Percentiles rank a stretch among this genome's conserved stretches.
Conservation (phyloP, 2,329 filamentous ascomycete genomes). For the Xylaria sp. region DNA sequence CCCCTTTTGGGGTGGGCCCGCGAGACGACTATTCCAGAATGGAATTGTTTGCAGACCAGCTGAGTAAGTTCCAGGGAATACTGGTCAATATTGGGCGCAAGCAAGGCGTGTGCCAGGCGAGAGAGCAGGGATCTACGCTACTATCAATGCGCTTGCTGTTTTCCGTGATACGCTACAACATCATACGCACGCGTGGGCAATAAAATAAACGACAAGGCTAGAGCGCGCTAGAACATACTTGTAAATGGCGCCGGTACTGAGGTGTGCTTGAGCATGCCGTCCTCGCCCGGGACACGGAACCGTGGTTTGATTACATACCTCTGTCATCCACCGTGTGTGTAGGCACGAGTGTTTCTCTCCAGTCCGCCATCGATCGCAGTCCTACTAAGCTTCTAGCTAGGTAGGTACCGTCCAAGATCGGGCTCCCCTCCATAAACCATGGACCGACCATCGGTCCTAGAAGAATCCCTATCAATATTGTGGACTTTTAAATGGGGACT, state of each 20-base stretch:
- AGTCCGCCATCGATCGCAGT: not conserved
- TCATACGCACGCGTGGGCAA: not conserved
- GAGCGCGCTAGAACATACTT: not conserved
- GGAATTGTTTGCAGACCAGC: slow-evolving; percentile 23
- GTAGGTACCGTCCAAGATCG: slow-evolving; percentile 5
- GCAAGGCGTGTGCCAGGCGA: slow-evolving; percentile 15
- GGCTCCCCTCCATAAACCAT: slow-evolving; percentile 8
- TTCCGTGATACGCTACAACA: not conserved
- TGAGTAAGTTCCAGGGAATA: slow-evolving; percentile 26
- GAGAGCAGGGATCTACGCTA: slow-evolving; percentile 19
- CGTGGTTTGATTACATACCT: not conserved
- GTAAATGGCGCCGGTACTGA: not conserved
- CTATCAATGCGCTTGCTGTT: slow-evolving; percentile 27
- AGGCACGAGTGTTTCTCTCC: not conserved
- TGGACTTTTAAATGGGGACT: not conserved
- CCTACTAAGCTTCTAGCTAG: not conserved
- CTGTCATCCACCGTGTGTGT: not conserved
- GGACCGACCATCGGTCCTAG: slow-evolving; percentile 1
- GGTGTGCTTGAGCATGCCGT: not conserved
- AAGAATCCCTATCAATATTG: slow-evolving; percentile 7
- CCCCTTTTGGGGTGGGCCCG: slow-evolving; percentile 24
- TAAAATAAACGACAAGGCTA: not conserved
- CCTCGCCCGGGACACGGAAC: not conserved
- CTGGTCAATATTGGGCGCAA: not conserved
- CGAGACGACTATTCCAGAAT: slow-evolving; percentile 28